Evolutionary conservation across 2,329 filamentous ascomycete genomes (phyloP), one percentile per base, ranked within the genome.

Genomic region (Colletotrichum shisoi): DNA sequence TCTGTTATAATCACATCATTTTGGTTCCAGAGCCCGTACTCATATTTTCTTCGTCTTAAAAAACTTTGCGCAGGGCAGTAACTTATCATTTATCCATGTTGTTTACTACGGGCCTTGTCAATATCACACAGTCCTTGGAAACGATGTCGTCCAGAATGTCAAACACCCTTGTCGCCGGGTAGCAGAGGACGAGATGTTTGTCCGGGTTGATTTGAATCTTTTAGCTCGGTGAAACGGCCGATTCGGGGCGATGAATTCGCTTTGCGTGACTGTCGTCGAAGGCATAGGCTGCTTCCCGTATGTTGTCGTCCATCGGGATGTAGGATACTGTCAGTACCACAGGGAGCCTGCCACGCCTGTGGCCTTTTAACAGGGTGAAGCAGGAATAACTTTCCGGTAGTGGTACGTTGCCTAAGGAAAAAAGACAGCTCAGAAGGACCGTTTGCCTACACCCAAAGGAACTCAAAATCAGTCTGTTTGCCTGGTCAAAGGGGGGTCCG

Each of bases 101-200:
- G 0, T 53, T 39, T 1, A 63, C 12, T 7, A 40, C 53, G 2
- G 7, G 11, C 13, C 44, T 48, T 2, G 39, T 48, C 21, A 67
- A 0, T 4, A 54, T 58, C 3, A 48, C 40, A 0, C 34, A 11
- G 0, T 24, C n/a, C 0, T 39, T 45, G 13, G n/a, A 42, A 3
- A n/a, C 34, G 1, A n/a, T 5, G 0, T 48, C 48, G 0, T 37
- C 24, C 1, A 53, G 24, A 0, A 17, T 9, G 0, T 34, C 8
- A 15, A 46, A 8, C 1, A 63, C 31, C 12, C 11, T 46, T 3
- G 17, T 19, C 3, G 24, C 45, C 4, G 53, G 39, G 12, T 44
- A 58, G 21, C 60, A 67, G 21, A 67, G 46, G 17, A 57, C 51
- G 7, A 67, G 53, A 46, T 63, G 52, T 3, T 59, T 53, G 42